Evolutionary conservation across 495 filamentous ascomycete species (phyloP), one percentile per base, ranked within the genome.

Genomic region (Daldinia childiae): DNA sequence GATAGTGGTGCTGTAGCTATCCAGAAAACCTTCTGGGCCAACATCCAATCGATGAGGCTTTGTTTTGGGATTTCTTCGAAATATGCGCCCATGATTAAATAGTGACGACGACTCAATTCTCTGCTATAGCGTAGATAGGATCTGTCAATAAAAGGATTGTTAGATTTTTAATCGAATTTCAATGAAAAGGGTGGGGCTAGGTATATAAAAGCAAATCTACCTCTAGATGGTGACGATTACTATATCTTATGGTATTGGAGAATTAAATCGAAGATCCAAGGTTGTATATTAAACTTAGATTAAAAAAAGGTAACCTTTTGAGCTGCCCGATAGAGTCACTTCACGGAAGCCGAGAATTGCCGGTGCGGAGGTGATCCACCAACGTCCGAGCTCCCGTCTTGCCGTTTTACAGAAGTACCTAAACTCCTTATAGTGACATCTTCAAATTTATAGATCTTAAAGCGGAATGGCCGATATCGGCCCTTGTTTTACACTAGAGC

Each of bases 1-100:
- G 81, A 79, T 36, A 91, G 79, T 2, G 91, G 91, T 1, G 90
- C 89, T 12, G 90, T 88, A 14, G 88, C 87, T 6, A 88, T 87
- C 81, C 87, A 93, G 79, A 93, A 92, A 62, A 92, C 73, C 57
- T 85, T 85, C 72, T 93, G 91, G 2, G 78, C 62, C 7, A 87
- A 78, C 27, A 87, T 85, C 90, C 90, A 92, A 58, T 84, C 74
- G 27, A 74, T 74, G 0, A 91, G 74, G 29, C 85, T 48, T 21
- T 48, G 78, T 2, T 82, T 72, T 4, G 90, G 83, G 62, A 93
- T 87, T 0, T 84, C 83, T 54, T 87, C 82, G 73, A 84, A 91
- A 79, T 88, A 92, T 57, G 82, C 80, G 7, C 85, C 85, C 90
- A 93, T 93, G 30, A 39, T 78, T 78, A 70, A 71, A 6, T n/a